These are phyloP conservation scores for Cryptococcus deneoformans DNA, from an alignment of 1,284 basidiomycete genomes.

Conservation along the genomic window DNA sequence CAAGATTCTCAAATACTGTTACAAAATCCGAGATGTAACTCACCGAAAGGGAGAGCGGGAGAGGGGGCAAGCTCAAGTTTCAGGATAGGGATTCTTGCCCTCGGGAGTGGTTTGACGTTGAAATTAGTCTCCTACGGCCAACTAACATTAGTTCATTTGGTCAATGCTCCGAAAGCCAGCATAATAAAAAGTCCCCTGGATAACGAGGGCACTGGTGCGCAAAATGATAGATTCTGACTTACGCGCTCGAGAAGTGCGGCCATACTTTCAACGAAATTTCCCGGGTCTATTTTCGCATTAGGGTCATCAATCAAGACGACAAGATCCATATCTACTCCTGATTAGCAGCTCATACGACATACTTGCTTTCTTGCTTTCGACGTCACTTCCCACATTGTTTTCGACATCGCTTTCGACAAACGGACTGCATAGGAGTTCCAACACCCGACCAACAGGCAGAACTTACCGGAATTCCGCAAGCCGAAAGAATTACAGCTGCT, in stretches of 20 bases:
- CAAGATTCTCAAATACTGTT: too few relatives aligned
- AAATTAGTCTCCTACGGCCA: slow-evolving; percentile 82
- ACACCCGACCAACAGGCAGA: not conserved
- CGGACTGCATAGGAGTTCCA: not conserved
- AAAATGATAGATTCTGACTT: slow-evolving; percentile 28
- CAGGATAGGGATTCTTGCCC: slow-evolving; percentile 97
- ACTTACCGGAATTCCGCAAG: slow-evolving; percentile 85
- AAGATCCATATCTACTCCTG: slow-evolving; percentile 86
- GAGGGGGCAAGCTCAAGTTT: slow-evolving; percentile 93
- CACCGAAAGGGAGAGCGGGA: slow-evolving; percentile 76
- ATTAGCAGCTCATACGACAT: not conserved
- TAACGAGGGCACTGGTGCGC: too few relatives aligned
- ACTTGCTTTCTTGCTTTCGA: too few relatives aligned
- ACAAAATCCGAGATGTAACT: slow-evolving; percentile 4
- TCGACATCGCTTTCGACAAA: too few relatives aligned
- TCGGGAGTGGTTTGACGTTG: slow-evolving; percentile 89
- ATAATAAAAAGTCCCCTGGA: too few relatives aligned
- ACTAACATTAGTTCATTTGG: too few relatives aligned
- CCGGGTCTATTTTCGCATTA: slow-evolving; percentile 62
- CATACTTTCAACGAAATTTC: slow-evolving; percentile 90
- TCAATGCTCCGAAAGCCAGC: too few relatives aligned
- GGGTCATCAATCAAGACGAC: slow-evolving; percentile 91
- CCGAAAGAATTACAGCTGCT: slow-evolving; percentile 93
- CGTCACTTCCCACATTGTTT: too few relatives aligned
- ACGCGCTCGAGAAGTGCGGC: slow-evolving; percentile 90